A percentile compares a stretch with the other conserved stretches of the same genome.
phyloP scores from a whole-genome alignment of 768 basidiomycete species.

The Rubroboletus satanas region DNA sequence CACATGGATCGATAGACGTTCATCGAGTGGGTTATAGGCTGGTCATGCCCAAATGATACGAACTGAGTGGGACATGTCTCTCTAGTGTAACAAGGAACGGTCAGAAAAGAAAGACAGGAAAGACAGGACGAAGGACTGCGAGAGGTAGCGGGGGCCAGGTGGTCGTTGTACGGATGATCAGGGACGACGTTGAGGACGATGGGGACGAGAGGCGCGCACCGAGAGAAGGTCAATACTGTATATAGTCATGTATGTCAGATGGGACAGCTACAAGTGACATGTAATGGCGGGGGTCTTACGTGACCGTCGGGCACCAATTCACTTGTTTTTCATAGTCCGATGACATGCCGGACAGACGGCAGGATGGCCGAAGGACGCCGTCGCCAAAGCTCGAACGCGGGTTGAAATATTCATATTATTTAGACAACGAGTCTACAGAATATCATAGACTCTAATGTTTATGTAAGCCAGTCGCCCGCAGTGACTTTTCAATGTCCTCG shows the following conservation, averaged over 20 bases:
- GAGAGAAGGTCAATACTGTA: neutral
- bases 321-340: no score
- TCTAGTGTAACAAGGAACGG: neutral
- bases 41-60: conserved; percentile 7
- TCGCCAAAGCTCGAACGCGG: no score
- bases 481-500: neutral
- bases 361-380: no score
- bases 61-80: conserved; percentile 22
- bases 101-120: neutral
- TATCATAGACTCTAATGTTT: no score
- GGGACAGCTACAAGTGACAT: no score
- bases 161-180: neutral
- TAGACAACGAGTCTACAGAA: no score
- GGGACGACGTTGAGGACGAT: neutral
- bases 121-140: neutral
- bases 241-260: no score
- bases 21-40: neutral
- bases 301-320: no score
- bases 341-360: no score
- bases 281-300: no score
- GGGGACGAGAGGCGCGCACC: neutral
- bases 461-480: no score
- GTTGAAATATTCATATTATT: no score
- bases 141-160: neutral
- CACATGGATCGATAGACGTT: conserved; percentile 9